Conservation (phyloP, 345 rosid species). For the Sapria himalayana region DNA sequence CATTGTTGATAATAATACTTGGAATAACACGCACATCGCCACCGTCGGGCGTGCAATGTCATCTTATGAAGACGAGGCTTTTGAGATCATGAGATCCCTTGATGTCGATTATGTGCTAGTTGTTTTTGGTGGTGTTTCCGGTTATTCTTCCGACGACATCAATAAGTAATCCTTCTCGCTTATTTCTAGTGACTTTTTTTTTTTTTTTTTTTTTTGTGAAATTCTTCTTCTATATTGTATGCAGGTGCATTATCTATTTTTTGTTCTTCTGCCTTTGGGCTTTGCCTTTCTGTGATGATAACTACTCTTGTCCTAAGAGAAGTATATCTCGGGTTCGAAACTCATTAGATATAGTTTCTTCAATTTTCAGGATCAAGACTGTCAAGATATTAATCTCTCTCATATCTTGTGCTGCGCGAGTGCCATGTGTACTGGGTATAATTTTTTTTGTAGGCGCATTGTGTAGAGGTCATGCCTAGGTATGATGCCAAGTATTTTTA, state of each 20-base stretch:
- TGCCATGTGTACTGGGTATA: slow-evolving; percentile 3
- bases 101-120: slow-evolving; percentile 93
- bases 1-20: slow-evolving; percentile 93
- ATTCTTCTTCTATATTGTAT: neutral
- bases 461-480: too few relatives aligned
- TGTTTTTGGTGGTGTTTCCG: slow-evolving; percentile 96
- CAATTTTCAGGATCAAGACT: too few relatives aligned
- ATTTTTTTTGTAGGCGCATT: slow-evolving; percentile 8
- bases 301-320: too few relatives aligned
- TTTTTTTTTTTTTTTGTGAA: neutral
- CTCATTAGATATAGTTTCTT: too few relatives aligned
- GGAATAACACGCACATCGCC: slow-evolving; percentile 99
- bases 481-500: too few relatives aligned
- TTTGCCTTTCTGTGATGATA: neutral
- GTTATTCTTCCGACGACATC: slow-evolving; percentile 98
- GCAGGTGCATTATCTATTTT: too few relatives aligned
- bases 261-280: neutral
- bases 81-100: slow-evolving; percentile 85
- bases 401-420: neutral
- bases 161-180: slow-evolving; percentile 46
- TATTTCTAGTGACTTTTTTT: neutral
- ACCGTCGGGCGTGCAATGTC: slow-evolving; percentile 99
- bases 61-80: slow-evolving; percentile 88
- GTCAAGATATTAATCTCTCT: too few relatives aligned
- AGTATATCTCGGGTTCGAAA: too few relatives aligned